phyloP scores from a whole-genome alignment of 2,329 filamentous ascomycete genomes.

The Cadophora luteo-olivacea region DNA sequence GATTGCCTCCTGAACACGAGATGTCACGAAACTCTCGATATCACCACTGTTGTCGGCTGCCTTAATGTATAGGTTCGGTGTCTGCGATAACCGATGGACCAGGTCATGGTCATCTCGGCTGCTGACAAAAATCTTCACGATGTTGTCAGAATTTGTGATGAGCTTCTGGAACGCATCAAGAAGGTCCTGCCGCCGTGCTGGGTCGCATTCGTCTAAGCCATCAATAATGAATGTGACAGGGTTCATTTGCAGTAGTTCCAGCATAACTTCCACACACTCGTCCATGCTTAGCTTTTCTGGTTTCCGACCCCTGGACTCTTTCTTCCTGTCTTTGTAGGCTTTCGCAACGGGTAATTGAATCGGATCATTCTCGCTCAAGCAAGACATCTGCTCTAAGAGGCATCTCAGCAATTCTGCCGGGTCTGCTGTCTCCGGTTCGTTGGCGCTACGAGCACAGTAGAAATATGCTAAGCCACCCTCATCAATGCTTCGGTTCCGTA shows the following conservation, averaged over 20 bases:
- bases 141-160: conserved; percentile 15
- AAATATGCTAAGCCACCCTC: conserved; percentile 36
- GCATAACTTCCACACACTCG: conserved; percentile 20
- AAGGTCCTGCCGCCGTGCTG: conserved; percentile 12
- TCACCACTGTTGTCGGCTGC: conserved; percentile 23
- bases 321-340: conserved; percentile 16
- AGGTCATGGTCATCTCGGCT: conserved; percentile 30
- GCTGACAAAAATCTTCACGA: conserved; percentile 27
- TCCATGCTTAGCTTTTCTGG: conserved; percentile 12
- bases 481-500: not conserved
- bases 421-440: conserved; percentile 35
- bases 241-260: conserved; percentile 15
- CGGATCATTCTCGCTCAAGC: not conserved
- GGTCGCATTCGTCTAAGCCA: conserved; percentile 27
- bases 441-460: conserved; percentile 39
- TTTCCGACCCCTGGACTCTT: conserved; percentile 7
- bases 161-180: conserved; percentile 24
- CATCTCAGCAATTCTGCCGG: conserved; percentile 36
- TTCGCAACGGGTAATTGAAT: conserved; percentile 16
- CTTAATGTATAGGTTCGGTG: conserved; percentile 25
- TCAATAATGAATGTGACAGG: conserved; percentile 29
- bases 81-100: conserved; percentile 17
- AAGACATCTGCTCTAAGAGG: conserved; percentile 38
- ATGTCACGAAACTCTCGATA: conserved; percentile 19
- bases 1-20: conserved; percentile 17